phyloP scores from a whole-genome alignment of 805 yeast genomes.

The Wickerhamomyces xylosicus region DNA sequence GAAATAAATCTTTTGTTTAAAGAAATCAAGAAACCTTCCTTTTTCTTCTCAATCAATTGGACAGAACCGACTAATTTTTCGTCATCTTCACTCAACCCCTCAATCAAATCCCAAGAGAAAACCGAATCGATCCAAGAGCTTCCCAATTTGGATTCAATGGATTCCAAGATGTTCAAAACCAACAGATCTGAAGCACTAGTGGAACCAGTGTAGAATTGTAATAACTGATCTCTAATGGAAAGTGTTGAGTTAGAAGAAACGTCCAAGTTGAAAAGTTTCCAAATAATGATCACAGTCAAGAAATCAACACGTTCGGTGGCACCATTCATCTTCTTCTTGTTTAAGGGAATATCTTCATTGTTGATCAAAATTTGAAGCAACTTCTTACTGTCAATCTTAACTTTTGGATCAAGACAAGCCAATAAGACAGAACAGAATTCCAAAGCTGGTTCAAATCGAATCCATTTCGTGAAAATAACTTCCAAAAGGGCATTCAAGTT shows the following conservation, averaged over 20 bases:
- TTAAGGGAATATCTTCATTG: constrained; percentile 32
- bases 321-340: constrained; percentile 12
- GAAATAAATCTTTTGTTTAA: constrained; percentile 38
- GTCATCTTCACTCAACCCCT: constrained; percentile 26
- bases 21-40: constrained; percentile 38
- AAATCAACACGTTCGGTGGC: constrained; percentile 23
- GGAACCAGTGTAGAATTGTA: constrained; percentile 56
- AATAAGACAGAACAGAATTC: constrained; percentile 33
- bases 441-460: constrained; percentile 28
- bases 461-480: constrained; percentile 45
- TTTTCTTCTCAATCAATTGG: constrained; percentile 34
- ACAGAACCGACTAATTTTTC: constrained; percentile 37
- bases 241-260: constrained; percentile 33
- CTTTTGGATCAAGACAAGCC: constrained; percentile 21
- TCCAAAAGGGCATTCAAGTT: constrained; percentile 58
- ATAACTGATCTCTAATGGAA: constrained; percentile 37
- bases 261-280: constrained; percentile 39
- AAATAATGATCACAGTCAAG: constrained; percentile 36
- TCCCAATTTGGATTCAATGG: constrained; percentile 43
- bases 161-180: constrained; percentile 42
- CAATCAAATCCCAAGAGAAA: constrained; percentile 55
- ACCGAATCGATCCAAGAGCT: constrained; percentile 60
- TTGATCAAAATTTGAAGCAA: constrained; percentile 55
- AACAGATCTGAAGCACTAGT: constrained; percentile 49
- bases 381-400: constrained; percentile 33